These are phyloP conservation scores for Gigaspora rosea DNA, from an alignment of 192 early-diverging fungal genomes.

Conservation along the genomic window DNA sequence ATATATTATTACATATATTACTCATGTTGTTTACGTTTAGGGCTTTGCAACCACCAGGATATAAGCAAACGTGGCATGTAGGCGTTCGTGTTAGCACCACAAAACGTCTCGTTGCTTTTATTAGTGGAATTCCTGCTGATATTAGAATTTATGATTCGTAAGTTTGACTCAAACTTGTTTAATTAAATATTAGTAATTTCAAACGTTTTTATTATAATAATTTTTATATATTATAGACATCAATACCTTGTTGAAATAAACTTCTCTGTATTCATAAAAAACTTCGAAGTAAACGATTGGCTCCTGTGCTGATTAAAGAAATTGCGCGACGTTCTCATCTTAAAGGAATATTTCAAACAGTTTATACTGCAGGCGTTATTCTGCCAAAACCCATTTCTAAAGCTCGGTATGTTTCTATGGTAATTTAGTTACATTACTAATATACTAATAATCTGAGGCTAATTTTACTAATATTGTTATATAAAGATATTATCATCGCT, in stretches of 20 bases:
- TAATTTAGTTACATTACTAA: not conserved
- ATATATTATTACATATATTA: not conserved
- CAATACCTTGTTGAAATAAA: conserved; percentile 95
- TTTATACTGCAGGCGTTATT: conserved; percentile 91
- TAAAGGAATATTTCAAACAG: conserved; percentile 94
- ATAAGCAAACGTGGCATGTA: conserved; percentile 85
- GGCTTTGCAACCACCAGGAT: conserved; percentile 93
- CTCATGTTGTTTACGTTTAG: conserved; percentile 36
- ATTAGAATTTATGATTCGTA: conserved; percentile 72
- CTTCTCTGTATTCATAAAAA: conserved; percentile 95
- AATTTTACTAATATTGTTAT: not conserved
- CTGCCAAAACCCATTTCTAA: conserved; percentile 88
- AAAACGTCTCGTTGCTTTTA: conserved; percentile 91
- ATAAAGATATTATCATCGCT: conserved; percentile 89
- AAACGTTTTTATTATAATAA: not conserved
- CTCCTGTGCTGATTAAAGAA: conserved; percentile 97
- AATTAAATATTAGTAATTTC: not conserved
- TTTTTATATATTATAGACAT: conserved; percentile 35
- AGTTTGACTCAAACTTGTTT: conserved; percentile 31
- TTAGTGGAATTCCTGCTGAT: conserved; percentile 89
- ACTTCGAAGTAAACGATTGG: conserved; percentile 90
- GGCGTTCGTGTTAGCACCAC: conserved; percentile 84
- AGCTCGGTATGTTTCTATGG: conserved; percentile 46
- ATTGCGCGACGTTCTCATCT: conserved; percentile 91
- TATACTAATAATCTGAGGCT: not conserved